A percentile compares a stretch with the other conserved stretches of the same genome.
Conservation (phyloP, 257 asterid species). For the Thymus mandschuricus region DNA sequence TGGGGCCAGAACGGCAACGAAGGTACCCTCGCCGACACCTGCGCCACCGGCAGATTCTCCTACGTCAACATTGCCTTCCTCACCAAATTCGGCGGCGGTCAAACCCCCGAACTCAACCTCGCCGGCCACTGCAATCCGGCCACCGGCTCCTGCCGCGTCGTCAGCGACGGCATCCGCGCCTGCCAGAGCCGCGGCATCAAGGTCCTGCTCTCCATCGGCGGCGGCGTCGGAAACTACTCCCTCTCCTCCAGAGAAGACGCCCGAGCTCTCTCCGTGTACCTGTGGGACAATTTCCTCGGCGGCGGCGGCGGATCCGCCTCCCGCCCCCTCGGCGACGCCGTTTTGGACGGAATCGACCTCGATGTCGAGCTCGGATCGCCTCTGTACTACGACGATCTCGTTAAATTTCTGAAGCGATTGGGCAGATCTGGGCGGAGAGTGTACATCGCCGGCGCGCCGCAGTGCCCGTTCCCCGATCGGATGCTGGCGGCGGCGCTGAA, state of each 20-base stretch:
- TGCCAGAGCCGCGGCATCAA: slow-evolving; percentile 58
- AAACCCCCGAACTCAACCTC: slow-evolving; percentile 66
- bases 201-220: slow-evolving; percentile 75
- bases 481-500: slow-evolving; percentile 50
- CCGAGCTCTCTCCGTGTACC: slow-evolving; percentile 40
- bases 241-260: slow-evolving; percentile 63
- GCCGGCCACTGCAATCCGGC: slow-evolving; percentile 82
- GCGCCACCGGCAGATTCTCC: slow-evolving; percentile 63
- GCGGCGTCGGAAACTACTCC: slow-evolving; percentile 63
- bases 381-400: slow-evolving; percentile 53
- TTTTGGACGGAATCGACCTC: slow-evolving; percentile 67
- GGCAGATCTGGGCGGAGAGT: slow-evolving; percentile 37
- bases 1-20: slow-evolving; percentile 91
- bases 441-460: slow-evolving; percentile 67
- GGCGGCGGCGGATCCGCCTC: slow-evolving; percentile 40
- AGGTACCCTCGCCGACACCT: slow-evolving; percentile 62
- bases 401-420: slow-evolving; percentile 40
- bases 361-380: slow-evolving; percentile 65
- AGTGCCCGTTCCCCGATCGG: slow-evolving; percentile 74
- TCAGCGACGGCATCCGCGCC: slow-evolving; percentile 46
- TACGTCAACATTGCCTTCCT: slow-evolving; percentile 71
- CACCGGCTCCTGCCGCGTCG: slow-evolving; percentile 42
- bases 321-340: slow-evolving; percentile 66
- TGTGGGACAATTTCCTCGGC: slow-evolving; percentile 70
- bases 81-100: slow-evolving; percentile 60